Base-by-base conservation (phyloP, 257 asterid species). In the Nicotiana otophora region DNA sequence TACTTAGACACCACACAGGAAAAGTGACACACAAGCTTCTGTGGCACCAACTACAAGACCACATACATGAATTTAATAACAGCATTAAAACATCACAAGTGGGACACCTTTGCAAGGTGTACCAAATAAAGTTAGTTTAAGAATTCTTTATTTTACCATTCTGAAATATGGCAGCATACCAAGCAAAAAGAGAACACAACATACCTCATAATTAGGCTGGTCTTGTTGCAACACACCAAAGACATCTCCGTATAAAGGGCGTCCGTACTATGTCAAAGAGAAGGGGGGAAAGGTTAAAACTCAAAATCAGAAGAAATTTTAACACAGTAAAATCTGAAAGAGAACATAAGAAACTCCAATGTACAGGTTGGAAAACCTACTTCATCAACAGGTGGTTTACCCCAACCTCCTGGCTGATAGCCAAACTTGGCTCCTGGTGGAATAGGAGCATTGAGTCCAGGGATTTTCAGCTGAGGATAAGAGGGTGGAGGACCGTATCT, bases 401-500 rank as follows among this genome's bases (percentile, higher is more conserved):
- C 98, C 99, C 98, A 96, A 81, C 94, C 98, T 84, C 98, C 98
- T 82, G 89, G 92, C n/a, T 93, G 98, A 77, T 93, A 96, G 81
- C 99, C 99, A 83, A 96, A 96, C 88, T 92, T 96, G 83, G 99
- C 98, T 87, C 97, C 97, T 83, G 83, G 86, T 8, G 99, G 99
- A 86, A 96, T 96, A 82, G 99, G 99, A 28, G 99, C 97, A 84
- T 96, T 96, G 55, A 96, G 90, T n/a, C 99, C 98, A 1, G 99
- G 98, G 78, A 96, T 93, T 85, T 94, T 96, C 39, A 96, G 88
- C 84, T 91, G 97, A 53, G 98, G 99, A 88, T 94, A 96, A 60
- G 99, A 96, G 62, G 99, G 98, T 85, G 99, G 98, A 66, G 98
- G 99, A 26, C 98, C 99, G 88, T 96, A 96, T 79, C 99, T 91